phyloP scores from a whole-genome alignment of 257 asterid species.

The Nicotiana attenuata region DNA sequence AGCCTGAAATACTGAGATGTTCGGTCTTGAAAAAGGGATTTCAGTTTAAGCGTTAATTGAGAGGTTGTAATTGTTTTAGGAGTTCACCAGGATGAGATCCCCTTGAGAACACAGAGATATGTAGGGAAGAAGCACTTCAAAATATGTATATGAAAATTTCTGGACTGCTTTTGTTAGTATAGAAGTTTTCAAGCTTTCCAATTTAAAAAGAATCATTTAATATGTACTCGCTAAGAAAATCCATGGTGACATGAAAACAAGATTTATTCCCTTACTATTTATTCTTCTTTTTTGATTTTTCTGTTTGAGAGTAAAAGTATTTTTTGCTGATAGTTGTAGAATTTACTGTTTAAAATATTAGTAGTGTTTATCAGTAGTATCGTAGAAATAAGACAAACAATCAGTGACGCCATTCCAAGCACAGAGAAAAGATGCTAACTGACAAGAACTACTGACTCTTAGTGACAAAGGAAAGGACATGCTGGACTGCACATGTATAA shows the following conservation, averaged over 20 bases:
- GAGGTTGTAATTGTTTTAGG: background rate
- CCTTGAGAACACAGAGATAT: background rate
- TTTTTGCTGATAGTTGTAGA: background rate
- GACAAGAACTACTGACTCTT: background rate
- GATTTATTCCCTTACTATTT: background rate
- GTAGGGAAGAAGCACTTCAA: background rate
- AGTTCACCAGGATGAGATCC: background rate
- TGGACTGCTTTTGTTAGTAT: background rate
- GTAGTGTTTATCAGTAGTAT: background rate
- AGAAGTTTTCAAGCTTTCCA: background rate
- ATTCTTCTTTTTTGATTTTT: background rate
- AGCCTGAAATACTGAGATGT: background rate
- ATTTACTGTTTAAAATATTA: background rate
- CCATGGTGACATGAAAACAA: background rate
- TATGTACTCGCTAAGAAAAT: background rate
- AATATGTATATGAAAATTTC: background rate
- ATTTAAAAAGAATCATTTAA: background rate
- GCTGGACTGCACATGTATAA: background rate
- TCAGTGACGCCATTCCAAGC: background rate
- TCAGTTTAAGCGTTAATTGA: background rate
- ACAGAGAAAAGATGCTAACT: background rate
- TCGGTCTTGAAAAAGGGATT: background rate
- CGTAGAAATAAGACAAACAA: too few relatives aligned
- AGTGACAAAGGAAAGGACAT: background rate
- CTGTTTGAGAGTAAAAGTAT: background rate